Evolutionary conservation across 257 asterid species (phyloP).

Genomic region (Rehmannia glutinosa): DNA sequence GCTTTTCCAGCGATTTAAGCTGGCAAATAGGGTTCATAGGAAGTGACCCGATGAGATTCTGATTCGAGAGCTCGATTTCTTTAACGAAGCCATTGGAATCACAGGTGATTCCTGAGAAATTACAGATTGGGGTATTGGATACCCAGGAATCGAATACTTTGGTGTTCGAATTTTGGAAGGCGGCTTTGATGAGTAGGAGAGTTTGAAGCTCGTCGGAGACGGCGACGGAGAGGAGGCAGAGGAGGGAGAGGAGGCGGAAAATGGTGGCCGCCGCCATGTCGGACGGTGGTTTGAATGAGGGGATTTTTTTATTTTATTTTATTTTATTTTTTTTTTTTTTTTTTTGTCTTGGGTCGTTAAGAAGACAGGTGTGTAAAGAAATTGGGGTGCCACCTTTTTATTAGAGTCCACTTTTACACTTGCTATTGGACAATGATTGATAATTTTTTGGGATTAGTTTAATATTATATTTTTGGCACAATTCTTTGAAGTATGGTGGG

Average conservation of each 20-base stretch:
- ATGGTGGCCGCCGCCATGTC: constrained; percentile 34
- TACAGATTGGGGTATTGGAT: constrained; percentile 23
- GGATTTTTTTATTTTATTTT: background rate
- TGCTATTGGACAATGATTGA: constrained; percentile 20
- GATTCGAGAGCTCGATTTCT: constrained; percentile 61
- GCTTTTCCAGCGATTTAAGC: constrained; percentile 53
- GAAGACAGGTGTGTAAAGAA: constrained; percentile 25
- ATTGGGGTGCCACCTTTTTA: constrained; percentile 25
- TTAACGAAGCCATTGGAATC: constrained; percentile 35
- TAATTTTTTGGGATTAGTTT: background rate
- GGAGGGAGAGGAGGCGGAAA: constrained; percentile 29
- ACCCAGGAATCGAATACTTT: constrained; percentile 62
- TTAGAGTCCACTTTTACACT: constrained; percentile 11
- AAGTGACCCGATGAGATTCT: constrained; percentile 40
- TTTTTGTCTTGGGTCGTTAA: background rate
- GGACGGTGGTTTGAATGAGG: constrained; percentile 14
- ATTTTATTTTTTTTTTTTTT: background rate
- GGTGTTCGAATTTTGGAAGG: constrained; percentile 40
- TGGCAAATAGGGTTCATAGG: constrained; percentile 49
- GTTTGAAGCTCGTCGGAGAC: constrained; percentile 57
- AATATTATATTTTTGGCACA: background rate
- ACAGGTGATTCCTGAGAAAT: constrained; percentile 62
- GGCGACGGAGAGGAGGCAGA: constrained; percentile 34
- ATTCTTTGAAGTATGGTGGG: too few species aligned
- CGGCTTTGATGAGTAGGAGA: constrained; percentile 50